Evolutionary conservation across 2,329 filamentous ascomycete species (phyloP).

Genomic region (Clarireedia monteithiana): DNA sequence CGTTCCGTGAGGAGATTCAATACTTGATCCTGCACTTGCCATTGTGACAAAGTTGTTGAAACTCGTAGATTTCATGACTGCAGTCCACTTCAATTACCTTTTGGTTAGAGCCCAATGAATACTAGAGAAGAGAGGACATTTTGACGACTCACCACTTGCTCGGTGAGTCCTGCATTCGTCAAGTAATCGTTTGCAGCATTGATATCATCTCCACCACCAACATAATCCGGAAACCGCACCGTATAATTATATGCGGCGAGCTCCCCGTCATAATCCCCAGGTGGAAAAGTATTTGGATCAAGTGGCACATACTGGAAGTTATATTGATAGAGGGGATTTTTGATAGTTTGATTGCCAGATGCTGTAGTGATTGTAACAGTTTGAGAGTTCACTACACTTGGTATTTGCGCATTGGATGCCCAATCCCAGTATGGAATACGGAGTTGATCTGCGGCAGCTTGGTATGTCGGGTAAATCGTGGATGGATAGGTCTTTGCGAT

Average conservation of each 20-base stretch:
- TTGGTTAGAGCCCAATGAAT: slow-evolving; percentile 3
- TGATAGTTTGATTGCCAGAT: slow-evolving; percentile 24
- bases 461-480: slow-evolving; percentile 37
- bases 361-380: slow-evolving; percentile 28
- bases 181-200: slow-evolving; percentile 15
- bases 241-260: slow-evolving; percentile 31
- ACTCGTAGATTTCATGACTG: slow-evolving; percentile 32
- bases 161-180: slow-evolving; percentile 15
- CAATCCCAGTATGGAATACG: slow-evolving; percentile 44
- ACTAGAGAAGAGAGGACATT: not conserved
- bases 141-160: slow-evolving; percentile 11
- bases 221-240: slow-evolving; percentile 15
- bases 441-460: slow-evolving; percentile 33
- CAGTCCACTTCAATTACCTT: slow-evolving; percentile 36
- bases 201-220: slow-evolving; percentile 10
- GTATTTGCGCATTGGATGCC: slow-evolving; percentile 36
- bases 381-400: slow-evolving; percentile 28
- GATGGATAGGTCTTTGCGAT: slow-evolving; percentile 33
- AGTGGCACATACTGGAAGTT: slow-evolving; percentile 34
- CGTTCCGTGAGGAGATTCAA: slow-evolving; percentile 38
- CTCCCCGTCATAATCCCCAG: slow-evolving; percentile 25
- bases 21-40: slow-evolving; percentile 31
- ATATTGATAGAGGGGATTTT: slow-evolving; percentile 47
- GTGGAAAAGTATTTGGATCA: slow-evolving; percentile 33
- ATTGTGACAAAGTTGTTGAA: slow-evolving; percentile 36